These are phyloP conservation scores for Haematococcus sp. DNA, from an alignment of 139 green algal genomes.

Conservation along the genomic window DNA sequence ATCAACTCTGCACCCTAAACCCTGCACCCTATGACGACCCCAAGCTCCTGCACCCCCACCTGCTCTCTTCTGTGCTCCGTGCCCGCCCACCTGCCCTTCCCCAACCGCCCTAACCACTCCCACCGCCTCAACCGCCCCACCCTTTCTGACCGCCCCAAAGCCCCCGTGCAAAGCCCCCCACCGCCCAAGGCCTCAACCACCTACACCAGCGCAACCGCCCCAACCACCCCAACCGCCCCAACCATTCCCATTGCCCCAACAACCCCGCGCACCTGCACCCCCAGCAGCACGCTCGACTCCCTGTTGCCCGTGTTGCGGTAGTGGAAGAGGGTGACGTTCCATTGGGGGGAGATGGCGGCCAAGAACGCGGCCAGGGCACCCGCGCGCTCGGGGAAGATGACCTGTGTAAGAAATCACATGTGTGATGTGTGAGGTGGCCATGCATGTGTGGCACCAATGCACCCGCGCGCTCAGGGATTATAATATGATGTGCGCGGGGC, in stretches of 20 bases:
- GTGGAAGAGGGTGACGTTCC: slow-evolving; percentile 96
- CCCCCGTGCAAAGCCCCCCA: too few relatives aligned
- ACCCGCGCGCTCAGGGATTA: not conserved
- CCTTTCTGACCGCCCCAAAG: too few relatives aligned
- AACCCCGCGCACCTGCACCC: slow-evolving; percentile 56
- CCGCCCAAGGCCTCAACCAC: too few relatives aligned
- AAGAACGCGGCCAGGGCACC: slow-evolving; percentile 89
- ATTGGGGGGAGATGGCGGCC: slow-evolving; percentile 65
- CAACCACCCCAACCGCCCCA: not conserved
- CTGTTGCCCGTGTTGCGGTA: slow-evolving; percentile 87
- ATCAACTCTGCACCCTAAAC: too few relatives aligned
- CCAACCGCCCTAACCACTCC: too few relatives aligned
- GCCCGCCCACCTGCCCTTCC: too few relatives aligned
- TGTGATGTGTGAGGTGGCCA: not conserved
- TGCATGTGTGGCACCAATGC: slow-evolving; percentile 2
- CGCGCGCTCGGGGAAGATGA: slow-evolving; percentile 88
- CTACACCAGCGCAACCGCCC: not conserved
- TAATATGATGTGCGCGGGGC: not conserved
- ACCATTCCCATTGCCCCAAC: too few relatives aligned
- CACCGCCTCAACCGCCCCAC: too few relatives aligned
- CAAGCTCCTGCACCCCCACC: too few relatives aligned
- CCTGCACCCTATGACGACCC: too few relatives aligned
- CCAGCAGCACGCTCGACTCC: slow-evolving; percentile 76
- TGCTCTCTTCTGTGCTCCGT: too few relatives aligned
- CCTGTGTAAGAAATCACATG: too few relatives aligned